A percentile compares a stretch with the other conserved stretches of the same genome.
These are phyloP conservation scores for Thielaviopsis punctulata DNA, from an alignment of 2,329 filamentous ascomycete species.

Conservation along the genomic window DNA sequence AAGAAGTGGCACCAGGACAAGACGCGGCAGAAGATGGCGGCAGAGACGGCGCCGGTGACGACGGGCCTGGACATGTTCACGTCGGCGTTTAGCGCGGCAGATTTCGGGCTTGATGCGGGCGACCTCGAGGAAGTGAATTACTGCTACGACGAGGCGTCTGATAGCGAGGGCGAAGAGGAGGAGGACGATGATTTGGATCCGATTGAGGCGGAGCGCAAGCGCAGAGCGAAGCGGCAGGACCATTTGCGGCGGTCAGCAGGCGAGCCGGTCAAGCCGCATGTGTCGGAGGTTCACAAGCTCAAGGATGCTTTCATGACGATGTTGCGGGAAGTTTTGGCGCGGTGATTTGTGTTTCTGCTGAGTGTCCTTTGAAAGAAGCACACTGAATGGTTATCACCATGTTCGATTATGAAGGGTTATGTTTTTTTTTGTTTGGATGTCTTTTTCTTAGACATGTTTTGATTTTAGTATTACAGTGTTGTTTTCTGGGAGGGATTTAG, in stretches of 20 bases:
- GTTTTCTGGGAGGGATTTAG: background rate
- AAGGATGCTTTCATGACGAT: conserved; percentile 65
- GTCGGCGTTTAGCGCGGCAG: conserved; percentile 53
- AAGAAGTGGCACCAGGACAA: conserved; percentile 99
- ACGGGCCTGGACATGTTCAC: conserved; percentile 32
- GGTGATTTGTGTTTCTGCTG: conserved; percentile 24
- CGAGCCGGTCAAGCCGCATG: conserved; percentile 63
- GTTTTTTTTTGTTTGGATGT: background rate
- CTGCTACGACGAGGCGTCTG: conserved; percentile 41
- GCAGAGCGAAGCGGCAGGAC: conserved; percentile 62
- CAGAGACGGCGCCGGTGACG: conserved; percentile 37
- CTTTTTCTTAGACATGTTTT: background rate
- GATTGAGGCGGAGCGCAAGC: conserved; percentile 68
- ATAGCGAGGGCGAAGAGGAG: conserved; percentile 49
- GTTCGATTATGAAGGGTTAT: background rate
- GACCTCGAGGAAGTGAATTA: conserved; percentile 78
- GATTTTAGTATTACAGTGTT: background rate
- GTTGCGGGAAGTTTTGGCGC: conserved; percentile 64
- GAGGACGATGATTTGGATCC: conserved; percentile 69
- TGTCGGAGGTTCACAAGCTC: conserved; percentile 67
- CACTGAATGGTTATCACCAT: background rate
- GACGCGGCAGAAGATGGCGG: conserved; percentile 97
- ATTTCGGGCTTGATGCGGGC: conserved; percentile 79
- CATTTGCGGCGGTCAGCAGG: conserved; percentile 63
- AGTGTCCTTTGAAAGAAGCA: background rate